Base-by-base conservation (phyloP, 2,329 filamentous ascomycete species). In the Phoma sp. region DNA sequence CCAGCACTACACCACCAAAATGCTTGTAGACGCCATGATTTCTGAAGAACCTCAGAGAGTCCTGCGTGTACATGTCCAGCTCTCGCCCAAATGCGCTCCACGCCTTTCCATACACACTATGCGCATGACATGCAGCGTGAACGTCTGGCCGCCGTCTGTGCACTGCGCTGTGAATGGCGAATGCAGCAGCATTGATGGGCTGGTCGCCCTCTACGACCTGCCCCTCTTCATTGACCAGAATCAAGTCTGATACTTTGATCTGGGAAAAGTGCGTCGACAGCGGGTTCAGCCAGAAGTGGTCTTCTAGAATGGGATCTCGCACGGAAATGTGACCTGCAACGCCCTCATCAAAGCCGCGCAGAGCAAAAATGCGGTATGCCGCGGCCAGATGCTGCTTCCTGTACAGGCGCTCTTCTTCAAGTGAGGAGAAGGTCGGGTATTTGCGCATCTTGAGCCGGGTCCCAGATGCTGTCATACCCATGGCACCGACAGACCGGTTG, bases 61-160 rank as follows among this genome's bases (percentile, higher is more conserved):
- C 79, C 53, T 82, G 79, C 0, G 78, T 81, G 29, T 80, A 78
- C 74, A 78, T 78, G 39, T 80, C 77, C 8, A 80, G 64, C 51
- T 76, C 69, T 27, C 75, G 64, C 0, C 79, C 79, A 61, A 81
- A 81, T 1, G 75, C 77, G 14, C 72, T 75, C 47, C 74, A 82
- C 0, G 79, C 79, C 56, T 80, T 80, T 4, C 79, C 79, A 50
- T 78, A 75, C 1, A 78, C 75, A 29, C 69, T 75, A 54, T 80
- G 79, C 13, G 77, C 77, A 61, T 79, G 78, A 47, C 76, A 79
- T 7, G 76, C 76, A 1, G 72, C 76, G 59, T 76, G 66, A 3
- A 77, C 70, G 50, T 78, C 74, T 6, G 74, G 69, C 18, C 72
- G 54, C 10, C 68, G 59, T 51, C 63, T 67, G 41, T 75, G 74